phyloP scores from a whole-genome alignment of 768 basidiomycete genomes.

The Trametopsis cervina region DNA sequence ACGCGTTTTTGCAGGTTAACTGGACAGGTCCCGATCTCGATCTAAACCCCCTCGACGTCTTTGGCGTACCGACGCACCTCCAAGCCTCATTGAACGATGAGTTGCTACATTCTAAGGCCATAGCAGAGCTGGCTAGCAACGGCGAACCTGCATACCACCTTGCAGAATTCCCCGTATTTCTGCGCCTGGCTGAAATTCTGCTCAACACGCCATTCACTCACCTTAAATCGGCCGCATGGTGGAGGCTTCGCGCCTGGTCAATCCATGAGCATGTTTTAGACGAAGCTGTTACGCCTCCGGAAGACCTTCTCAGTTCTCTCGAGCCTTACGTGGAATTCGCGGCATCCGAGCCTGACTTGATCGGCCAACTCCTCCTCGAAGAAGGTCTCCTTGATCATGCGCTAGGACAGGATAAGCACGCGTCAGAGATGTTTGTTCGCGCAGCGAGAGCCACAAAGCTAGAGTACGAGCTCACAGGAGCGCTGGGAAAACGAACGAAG shows the following conservation, averaged over 20 bases:
- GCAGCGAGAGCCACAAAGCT: constrained; percentile 75
- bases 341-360: constrained; percentile 52
- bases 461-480: constrained; percentile 88
- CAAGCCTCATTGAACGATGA: constrained; percentile 31
- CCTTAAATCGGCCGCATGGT: constrained; percentile 58
- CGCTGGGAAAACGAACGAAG: constrained; percentile 89
- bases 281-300: constrained; percentile 62
- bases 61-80: constrained; percentile 27
- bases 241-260: constrained; percentile 69
- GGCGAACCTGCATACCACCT: constrained; percentile 98
- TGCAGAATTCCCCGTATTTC: constrained; percentile 54
- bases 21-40: constrained; percentile 93
- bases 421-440: constrained; percentile 68
- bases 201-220: constrained; percentile 45
- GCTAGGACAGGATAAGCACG: constrained; percentile 68
- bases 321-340: constrained; percentile 34
- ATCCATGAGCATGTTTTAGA: constrained; percentile 81
- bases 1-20: constrained; percentile 88
- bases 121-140: constrained; percentile 69
- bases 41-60: constrained; percentile 37
- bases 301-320: constrained; percentile 34
- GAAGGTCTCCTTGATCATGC: constrained; percentile 73
- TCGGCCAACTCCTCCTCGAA: constrained; percentile 65
- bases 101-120: constrained; percentile 54
- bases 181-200: constrained; percentile 70